Conservation (phyloP, 495 filamentous ascomycete genomes). For the Neurospora sp. region DNA sequence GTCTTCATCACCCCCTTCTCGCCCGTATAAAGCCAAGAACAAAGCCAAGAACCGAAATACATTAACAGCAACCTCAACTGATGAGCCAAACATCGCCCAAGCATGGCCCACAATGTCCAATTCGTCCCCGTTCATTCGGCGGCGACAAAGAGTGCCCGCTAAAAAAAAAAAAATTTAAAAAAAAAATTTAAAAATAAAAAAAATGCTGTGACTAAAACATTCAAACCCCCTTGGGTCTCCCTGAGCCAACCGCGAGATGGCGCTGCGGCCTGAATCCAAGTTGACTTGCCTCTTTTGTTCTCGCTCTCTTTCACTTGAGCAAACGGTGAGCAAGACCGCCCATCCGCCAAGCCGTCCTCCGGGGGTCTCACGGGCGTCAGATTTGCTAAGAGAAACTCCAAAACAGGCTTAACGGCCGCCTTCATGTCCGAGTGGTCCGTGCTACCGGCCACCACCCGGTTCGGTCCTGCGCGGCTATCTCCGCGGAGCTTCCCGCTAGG, state of each 20-base stretch:
- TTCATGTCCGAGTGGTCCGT: not conserved
- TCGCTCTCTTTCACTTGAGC: not conserved
- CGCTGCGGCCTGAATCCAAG: not conserved
- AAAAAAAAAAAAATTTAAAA: no score
- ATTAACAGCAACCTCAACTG: not conserved
- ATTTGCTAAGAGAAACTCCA: slow-evolving; percentile 26
- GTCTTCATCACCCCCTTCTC: not conserved
- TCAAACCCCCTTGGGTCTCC: not conserved
- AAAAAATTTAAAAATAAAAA: no score
- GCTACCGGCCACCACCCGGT: not conserved
- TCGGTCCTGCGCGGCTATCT: not conserved
- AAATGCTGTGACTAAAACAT: not conserved
- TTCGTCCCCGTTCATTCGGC: not conserved
- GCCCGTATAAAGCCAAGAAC: not conserved
- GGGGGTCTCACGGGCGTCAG: slow-evolving; percentile 8
- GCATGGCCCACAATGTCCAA: not conserved
- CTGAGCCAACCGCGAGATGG: not conserved
- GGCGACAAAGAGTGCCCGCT: no score
- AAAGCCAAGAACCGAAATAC: not conserved
- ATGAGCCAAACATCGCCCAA: not conserved
- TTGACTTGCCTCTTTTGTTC: not conserved
- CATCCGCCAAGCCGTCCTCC: slow-evolving; percentile 2
- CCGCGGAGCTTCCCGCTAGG: not conserved
- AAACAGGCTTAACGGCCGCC: slow-evolving; percentile 8
- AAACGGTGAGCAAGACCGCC: not conserved